Base-by-base conservation (phyloP, 2,329 filamentous ascomycete genomes). In the Xylariaceae sp. region DNA sequence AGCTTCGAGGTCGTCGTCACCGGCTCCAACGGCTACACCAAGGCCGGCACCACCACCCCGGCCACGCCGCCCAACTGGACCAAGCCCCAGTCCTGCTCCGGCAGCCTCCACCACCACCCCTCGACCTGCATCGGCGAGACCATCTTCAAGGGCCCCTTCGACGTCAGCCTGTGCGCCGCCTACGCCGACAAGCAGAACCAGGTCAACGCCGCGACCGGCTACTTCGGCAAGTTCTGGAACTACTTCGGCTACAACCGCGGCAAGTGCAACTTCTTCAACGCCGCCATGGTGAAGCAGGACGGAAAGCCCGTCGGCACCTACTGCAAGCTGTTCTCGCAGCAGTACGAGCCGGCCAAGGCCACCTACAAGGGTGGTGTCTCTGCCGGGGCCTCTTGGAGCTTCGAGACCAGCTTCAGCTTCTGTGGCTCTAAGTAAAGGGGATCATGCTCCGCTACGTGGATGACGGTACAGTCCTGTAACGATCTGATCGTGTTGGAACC, bases 261-360 rank as follows among this genome's bases (percentile, higher is more conserved):
- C 33, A 17, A 35, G 15, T 39, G 37, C 37, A 32, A 32, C 22
- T 39, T 39, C 37, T 39, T 39, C 26, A 39, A 39, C 37, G 37
- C 37, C 37, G 31, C 32, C 37, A 33, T 39, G 37, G 9, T 39
- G n/a, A 39, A 39, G 37, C 22, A 39, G 26, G 17, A 39, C 17
- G 37, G 37, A n/a, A 4, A 32, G 7, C 37, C 37, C 16, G 26
- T 39, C 24, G 37, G 37, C 26, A 39, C 37, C 29, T 39, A 39
- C 37, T 39, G 37, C 37, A 39, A 39, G 37, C 26, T 39, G 7
- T 39, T 39, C 28, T 16, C 13, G 26, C 24, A 29, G 26, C 24
- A 31, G 26, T 39, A 39, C 37, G n/a, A 39, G 37, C 37, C 37
- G 16, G 12, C 6, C 7, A 17, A 31, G 26, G 37, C 28, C 37